These are phyloP conservation scores for Capillidium heterosporum DNA, from an alignment of 371 early-diverging fungal genomes.

Conservation along the genomic window DNA sequence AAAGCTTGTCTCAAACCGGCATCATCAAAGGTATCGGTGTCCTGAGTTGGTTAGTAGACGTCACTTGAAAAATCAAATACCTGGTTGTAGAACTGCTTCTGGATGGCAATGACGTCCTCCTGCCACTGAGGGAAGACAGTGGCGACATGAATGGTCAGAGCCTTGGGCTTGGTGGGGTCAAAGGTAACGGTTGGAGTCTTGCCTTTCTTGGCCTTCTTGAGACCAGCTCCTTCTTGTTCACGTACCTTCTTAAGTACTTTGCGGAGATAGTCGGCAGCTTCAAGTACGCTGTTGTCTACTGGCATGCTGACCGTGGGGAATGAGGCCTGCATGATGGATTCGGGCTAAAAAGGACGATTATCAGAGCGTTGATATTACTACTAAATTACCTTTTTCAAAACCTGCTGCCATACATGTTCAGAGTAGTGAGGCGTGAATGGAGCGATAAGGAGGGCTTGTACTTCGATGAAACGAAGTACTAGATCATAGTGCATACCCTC, in stretches of 20 bases:
- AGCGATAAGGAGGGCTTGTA: slow-evolving; percentile 62
- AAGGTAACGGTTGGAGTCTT: slow-evolving; percentile 28
- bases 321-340: slow-evolving; percentile 34
- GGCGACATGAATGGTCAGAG: slow-evolving; percentile 59
- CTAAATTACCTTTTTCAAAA: slow-evolving; percentile 44
- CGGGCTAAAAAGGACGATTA: background rate
- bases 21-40: slow-evolving; percentile 40
- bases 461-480: slow-evolving; percentile 55
- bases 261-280: slow-evolving; percentile 64
- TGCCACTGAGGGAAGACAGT: slow-evolving; percentile 88
- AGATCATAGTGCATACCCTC: slow-evolving; percentile 74
- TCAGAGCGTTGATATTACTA: too few relatives aligned
- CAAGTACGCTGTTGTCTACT: slow-evolving; percentile 43
- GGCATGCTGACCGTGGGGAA: slow-evolving; percentile 44
- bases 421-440: slow-evolving; percentile 90
- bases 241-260: slow-evolving; percentile 56
- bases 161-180: slow-evolving; percentile 43
- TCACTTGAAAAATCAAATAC: slow-evolving; percentile 2
- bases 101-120: slow-evolving; percentile 45
- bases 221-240: slow-evolving; percentile 52
- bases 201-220: slow-evolving; percentile 68
- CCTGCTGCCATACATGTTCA: slow-evolving; percentile 68
- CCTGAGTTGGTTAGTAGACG: slow-evolving; percentile 9
- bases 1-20: slow-evolving; percentile 48
- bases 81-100: slow-evolving; percentile 45